phyloP scores from a whole-genome alignment of 208 protist species.

The Trypanosoma lewisi region DNA sequence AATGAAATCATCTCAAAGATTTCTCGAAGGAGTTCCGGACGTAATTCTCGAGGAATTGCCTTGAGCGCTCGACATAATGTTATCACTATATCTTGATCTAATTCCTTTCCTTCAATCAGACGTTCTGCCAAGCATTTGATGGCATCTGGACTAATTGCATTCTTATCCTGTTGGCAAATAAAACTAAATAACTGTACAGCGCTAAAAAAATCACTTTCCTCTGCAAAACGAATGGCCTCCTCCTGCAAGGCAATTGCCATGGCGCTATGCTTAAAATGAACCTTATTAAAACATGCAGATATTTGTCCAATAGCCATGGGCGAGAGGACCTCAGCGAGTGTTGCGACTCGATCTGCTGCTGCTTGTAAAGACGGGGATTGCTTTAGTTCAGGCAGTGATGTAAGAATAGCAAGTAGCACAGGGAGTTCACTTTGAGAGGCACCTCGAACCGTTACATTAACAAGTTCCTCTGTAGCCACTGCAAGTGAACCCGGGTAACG shows the following conservation, averaged over 20 bases:
- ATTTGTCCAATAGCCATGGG: constrained; percentile 45
- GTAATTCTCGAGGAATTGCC: constrained; percentile 34
- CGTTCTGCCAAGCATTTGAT: constrained; percentile 72
- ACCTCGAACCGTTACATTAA: constrained; percentile 13
- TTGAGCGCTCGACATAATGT: constrained; percentile 42
- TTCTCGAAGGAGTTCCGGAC: constrained; percentile 38
- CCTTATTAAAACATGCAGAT: constrained; percentile 49
- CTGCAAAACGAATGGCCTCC: constrained; percentile 60
- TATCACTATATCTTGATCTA: constrained; percentile 52
- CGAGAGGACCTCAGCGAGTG: constrained; percentile 34
- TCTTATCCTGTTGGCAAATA: constrained; percentile 51
- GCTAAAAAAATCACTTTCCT: constrained; percentile 61
- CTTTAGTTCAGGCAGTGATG: constrained; percentile 39
- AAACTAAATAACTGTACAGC: constrained; percentile 66
- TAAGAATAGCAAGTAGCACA: constrained; percentile 29
- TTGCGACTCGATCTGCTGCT: constrained; percentile 36
- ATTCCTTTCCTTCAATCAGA: constrained; percentile 42
- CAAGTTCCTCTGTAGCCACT: constrained; percentile 23
- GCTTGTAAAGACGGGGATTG: constrained; percentile 31
- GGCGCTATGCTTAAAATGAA: constrained; percentile 29
- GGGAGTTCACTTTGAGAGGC: constrained; percentile 25
- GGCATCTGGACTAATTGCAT: constrained; percentile 43
- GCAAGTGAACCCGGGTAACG: constrained; percentile 21
- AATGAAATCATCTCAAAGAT: constrained; percentile 41
- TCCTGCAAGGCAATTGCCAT: constrained; percentile 55